Evolutionary conservation across 495 filamentous ascomycete genomes (phyloP).

Genomic region (Aspergillus biplanus): DNA sequence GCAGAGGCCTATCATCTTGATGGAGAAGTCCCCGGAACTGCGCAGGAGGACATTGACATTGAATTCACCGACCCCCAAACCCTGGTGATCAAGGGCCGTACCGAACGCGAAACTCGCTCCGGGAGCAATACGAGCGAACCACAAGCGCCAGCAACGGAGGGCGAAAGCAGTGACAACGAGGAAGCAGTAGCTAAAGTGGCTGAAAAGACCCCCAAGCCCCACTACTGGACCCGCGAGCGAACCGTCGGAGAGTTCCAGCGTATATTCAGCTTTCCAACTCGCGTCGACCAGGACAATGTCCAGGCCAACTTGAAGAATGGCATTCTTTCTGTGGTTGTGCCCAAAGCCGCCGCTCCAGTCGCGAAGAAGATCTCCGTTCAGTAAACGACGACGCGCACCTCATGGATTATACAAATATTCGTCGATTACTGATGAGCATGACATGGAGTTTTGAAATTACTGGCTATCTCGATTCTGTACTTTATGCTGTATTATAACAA

Average conservation of each 20-base stretch:
- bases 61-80: conserved; percentile 86
- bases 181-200: not conserved
- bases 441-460: not conserved
- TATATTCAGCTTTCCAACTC: conserved; percentile 76
- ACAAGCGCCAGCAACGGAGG: conserved; percentile 22
- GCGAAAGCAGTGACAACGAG: not conserved
- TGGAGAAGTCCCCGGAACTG: conserved; percentile 85
- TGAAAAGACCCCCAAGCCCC: conserved; percentile 41
- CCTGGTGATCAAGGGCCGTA: conserved; percentile 72
- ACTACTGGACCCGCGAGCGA: conserved; percentile 87
- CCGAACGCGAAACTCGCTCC: conserved; percentile 48
- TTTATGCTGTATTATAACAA: no score
- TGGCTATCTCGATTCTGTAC: no score
- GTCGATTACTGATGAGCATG: not conserved
- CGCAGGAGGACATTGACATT: conserved; percentile 77
- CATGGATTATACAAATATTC: not conserved
- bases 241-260: conserved; percentile 81
- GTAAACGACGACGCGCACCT: conserved; percentile 37
- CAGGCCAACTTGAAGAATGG: conserved; percentile 79
- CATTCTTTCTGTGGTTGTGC: conserved; percentile 73
- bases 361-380: conserved; percentile 63
- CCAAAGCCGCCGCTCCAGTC: conserved; percentile 66
- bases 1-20: conserved; percentile 77
- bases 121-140: conserved; percentile 56
- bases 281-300: conserved; percentile 78